Evolutionary conservation across 202 grass and related monocot species (phyloP), one percentile per base, ranked within the genome.

Genomic region (Saccharum hybrid): DNA sequence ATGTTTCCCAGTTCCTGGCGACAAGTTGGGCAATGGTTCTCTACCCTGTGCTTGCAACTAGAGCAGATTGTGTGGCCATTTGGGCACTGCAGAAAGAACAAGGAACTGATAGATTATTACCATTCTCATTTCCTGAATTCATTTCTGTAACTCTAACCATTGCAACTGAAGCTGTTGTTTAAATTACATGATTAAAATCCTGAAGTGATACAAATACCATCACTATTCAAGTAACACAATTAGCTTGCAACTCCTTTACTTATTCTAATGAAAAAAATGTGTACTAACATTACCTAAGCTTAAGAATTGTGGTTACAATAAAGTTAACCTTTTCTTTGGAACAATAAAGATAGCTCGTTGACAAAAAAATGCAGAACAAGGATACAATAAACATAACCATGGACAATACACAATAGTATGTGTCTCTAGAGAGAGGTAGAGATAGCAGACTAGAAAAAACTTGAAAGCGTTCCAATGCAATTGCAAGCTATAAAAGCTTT

Each of bases 51-150:
- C 80, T 90, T 98, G 75, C 95, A 98, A 33, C 84, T 93, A 26
- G 95, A 94, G 84, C 92, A 98, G 79, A 98, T 79, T 51, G 93
- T 92, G 84, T 98, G 95, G 46, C 92, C 94, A 85, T 94, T 97
- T 75, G 90, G 94, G 72, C 94, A 97, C 94, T 97, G 87, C 80
- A 86, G 71, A 60, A 87, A 66, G 22, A 86, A 63, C 1, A 88
- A 56, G 28, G 38, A 74, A 74, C 63, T 6, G 13, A 43, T 18
- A 62, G 0, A 46, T 37, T 60, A 18, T 89, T 52, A 21, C 59
- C 45, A 66, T 46, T 59, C 31, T 19, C 34, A 33, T 51, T 65
- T 56, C 66, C 8, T 10, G 45, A 5, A 54, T 19, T 63, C 34
- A 18, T 43, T 73, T 75, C 18, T 71, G 43, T 16, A 78, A 46